These are phyloP conservation scores for Cornus suecica DNA, from an alignment of 148 eudicot species.

Conservation along the genomic window DNA sequence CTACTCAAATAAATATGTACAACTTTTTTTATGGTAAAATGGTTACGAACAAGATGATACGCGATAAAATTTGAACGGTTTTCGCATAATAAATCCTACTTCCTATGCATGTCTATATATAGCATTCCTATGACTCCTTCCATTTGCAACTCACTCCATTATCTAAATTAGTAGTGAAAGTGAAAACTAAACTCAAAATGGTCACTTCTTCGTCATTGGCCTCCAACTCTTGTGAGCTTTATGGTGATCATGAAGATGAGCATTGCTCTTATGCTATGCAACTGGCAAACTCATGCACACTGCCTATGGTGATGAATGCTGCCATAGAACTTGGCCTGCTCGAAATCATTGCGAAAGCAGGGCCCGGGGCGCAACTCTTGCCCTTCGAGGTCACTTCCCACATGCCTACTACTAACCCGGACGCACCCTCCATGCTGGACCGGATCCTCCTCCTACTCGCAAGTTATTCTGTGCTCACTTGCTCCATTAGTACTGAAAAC, in stretches of 20 bases:
- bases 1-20: too few relatives aligned
- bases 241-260: constrained; percentile 17
- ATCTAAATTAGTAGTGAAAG: background rate
- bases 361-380: constrained; percentile 16
- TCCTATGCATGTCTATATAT: too few relatives aligned
- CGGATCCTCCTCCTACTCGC: constrained; percentile 43
- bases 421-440: constrained; percentile 36
- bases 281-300: constrained; percentile 3
- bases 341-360: constrained; percentile 30
- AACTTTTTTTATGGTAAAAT: too few relatives aligned
- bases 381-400: constrained; percentile 24
- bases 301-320: constrained; percentile 22
- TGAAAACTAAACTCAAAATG: background rate
- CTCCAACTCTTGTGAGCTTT: background rate
- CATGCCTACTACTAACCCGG: constrained; percentile 24
- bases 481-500: background rate
- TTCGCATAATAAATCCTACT: too few relatives aligned
- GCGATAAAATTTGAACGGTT: too few relatives aligned
- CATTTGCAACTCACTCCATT: too few relatives aligned
- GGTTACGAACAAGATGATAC: too few relatives aligned
- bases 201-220: background rate
- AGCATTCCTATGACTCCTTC: too few relatives aligned
- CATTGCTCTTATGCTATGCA: constrained; percentile 14
- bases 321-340: constrained; percentile 27
- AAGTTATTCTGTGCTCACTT: constrained; percentile 24